phyloP scores from a whole-genome alignment of 2,329 filamentous ascomycete genomes.

The Paramyrothecium sp. region DNA sequence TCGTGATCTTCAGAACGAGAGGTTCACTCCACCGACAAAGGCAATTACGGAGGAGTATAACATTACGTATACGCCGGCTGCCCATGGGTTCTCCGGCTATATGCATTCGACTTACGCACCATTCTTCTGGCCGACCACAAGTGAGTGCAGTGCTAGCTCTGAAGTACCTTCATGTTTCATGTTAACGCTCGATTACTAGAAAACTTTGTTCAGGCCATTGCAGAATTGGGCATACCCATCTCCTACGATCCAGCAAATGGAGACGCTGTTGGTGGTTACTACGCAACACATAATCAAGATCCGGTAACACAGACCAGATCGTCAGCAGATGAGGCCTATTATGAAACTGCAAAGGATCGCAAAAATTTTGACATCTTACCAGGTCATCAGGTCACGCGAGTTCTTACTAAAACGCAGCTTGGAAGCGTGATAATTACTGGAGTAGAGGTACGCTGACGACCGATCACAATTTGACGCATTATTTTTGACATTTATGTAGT shows the following conservation, averaged over 20 bases:
- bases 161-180: background rate
- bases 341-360: constrained; percentile 6
- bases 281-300: constrained; percentile 14
- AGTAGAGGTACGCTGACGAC: constrained; percentile 14
- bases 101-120: constrained; percentile 16
- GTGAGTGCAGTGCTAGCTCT: constrained; percentile 4
- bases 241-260: constrained; percentile 15
- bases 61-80: constrained; percentile 10
- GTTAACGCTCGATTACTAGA: constrained; percentile 6
- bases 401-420: constrained; percentile 11
- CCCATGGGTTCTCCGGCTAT: constrained; percentile 12
- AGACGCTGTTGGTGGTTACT: constrained; percentile 15
- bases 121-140: constrained; percentile 21
- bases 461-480: background rate
- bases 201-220: constrained; percentile 8
- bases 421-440: constrained; percentile 8
- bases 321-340: constrained; percentile 17
- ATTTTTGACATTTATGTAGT: constrained; percentile 6
- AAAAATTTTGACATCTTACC: constrained; percentile 12
- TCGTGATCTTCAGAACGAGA: constrained; percentile 11
- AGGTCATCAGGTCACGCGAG: constrained; percentile 14
- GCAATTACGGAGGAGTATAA: constrained; percentile 12
- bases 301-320: constrained; percentile 12
- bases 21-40: constrained; percentile 8
- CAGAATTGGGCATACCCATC: constrained; percentile 11